Conservation (phyloP, 1,284 basidiomycete genomes). For the Apiotrichum montevideense region DNA sequence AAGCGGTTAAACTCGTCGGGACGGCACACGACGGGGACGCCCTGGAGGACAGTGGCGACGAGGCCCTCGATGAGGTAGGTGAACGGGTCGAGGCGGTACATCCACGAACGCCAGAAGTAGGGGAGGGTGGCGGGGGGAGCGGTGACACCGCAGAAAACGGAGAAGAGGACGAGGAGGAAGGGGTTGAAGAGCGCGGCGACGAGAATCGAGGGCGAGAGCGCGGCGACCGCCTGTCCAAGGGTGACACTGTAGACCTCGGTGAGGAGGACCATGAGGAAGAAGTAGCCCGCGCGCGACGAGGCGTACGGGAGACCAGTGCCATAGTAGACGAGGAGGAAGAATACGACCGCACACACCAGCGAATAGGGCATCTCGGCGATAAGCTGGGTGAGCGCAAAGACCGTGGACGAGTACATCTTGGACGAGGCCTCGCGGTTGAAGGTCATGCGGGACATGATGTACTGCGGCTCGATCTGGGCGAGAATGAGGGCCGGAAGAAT, state of each 20-base stretch:
- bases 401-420: conserved; percentile 49
- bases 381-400: conserved; percentile 77
- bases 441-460: conserved; percentile 66
- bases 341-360: conserved; percentile 62
- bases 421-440: conserved; percentile 53
- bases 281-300: conserved; percentile 32
- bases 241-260: conserved; percentile 71
- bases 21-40: conserved; percentile 62
- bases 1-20: conserved; percentile 64
- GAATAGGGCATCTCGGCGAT: conserved; percentile 64
- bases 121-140: conserved; percentile 58
- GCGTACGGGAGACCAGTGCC: conserved; percentile 34
- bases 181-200: conserved; percentile 77
- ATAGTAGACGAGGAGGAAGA: conserved; percentile 58
- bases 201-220: conserved; percentile 57
- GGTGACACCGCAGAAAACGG: conserved; percentile 73
- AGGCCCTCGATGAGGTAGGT: conserved; percentile 65
- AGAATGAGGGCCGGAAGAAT: conserved; percentile 40
- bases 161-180: conserved; percentile 62
- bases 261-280: conserved; percentile 62
- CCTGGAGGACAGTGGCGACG: conserved; percentile 72
- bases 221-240: conserved; percentile 63
- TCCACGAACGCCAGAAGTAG: conserved; percentile 65
- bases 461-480: conserved; percentile 67
- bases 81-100: conserved; percentile 50